Percentiles rank a stretch among this genome's conserved stretches.
These are phyloP conservation scores for Cladosporium sp. DNA, from an alignment of 2,329 filamentous ascomycete genomes.

Conservation along the genomic window DNA sequence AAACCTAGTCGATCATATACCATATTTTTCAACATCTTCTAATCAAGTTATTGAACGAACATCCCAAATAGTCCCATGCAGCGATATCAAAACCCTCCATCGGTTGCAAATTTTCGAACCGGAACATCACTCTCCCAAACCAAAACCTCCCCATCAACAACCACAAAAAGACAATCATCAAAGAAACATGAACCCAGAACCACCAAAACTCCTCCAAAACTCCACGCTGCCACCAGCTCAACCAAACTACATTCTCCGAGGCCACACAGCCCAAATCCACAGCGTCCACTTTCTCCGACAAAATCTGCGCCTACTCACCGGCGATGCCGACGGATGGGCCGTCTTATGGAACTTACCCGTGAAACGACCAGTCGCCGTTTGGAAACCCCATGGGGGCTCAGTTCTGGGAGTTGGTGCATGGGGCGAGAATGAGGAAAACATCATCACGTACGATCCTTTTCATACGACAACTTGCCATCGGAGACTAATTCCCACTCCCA, in stretches of 20 bases:
- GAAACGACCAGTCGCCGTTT: constrained; percentile 76
- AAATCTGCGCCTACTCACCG: constrained; percentile 75
- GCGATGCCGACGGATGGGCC: constrained; percentile 85
- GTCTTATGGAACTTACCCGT: constrained; percentile 79
- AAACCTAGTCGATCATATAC: too few relatives aligned
- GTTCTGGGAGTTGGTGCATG: constrained; percentile 72
- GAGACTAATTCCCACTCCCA: not conserved
- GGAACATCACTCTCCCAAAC: not conserved
- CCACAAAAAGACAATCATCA: constrained; percentile 1
- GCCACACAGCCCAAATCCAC: constrained; percentile 77
- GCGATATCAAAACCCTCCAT: too few relatives aligned
- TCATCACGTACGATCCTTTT: constrained; percentile 69
- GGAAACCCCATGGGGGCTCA: constrained; percentile 75
- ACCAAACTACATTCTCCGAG: constrained; percentile 70
- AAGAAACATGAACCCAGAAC: not conserved
- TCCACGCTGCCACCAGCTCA: constrained; percentile 43
- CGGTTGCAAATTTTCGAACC: not conserved
- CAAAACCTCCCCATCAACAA: not conserved
- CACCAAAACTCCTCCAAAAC: constrained; percentile 2
- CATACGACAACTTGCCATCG: not conserved
- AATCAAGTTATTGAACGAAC: too few relatives aligned
- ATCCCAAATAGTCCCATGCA: too few relatives aligned
- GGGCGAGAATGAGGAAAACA: constrained; percentile 59
- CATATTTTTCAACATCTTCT: too few relatives aligned
- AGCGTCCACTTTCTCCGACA: constrained; percentile 64